Percentiles rank a stretch among this genome's conserved stretches.
Evolutionary conservation across 2,329 filamentous ascomycete genomes (phyloP).

Genomic region (Nigrograna mackinnonii): DNA sequence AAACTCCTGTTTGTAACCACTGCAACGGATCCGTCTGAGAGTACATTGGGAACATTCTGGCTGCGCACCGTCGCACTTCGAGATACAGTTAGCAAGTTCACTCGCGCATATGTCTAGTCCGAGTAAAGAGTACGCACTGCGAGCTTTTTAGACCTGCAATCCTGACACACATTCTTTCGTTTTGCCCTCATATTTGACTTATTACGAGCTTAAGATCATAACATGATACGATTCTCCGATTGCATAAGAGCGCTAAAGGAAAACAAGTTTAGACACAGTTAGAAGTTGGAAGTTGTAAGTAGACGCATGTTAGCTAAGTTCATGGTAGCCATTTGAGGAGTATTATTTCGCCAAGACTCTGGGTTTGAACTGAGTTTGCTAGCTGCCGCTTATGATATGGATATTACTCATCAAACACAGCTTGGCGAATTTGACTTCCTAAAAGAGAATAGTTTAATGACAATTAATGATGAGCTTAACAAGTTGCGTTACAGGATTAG

Average conservation of each 20-base stretch:
- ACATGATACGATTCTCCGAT: background rate
- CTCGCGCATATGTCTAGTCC: background rate
- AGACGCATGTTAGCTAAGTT: background rate
- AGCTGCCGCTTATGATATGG: background rate
- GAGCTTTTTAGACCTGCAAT: conserved; percentile 6
- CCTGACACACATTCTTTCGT: conserved; percentile 6
- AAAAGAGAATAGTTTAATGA: background rate
- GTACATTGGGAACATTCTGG: conserved; percentile 8
- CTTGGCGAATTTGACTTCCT: background rate
- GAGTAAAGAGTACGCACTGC: conserved; percentile 2
- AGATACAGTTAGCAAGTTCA: conserved; percentile 3
- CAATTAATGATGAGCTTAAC: too few species aligned
- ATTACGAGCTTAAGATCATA: background rate
- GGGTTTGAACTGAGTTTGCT: background rate
- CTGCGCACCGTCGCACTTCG: conserved; percentile 6
- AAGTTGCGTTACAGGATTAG: too few species aligned
- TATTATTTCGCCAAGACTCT: conserved; percentile 6
- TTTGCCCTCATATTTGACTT: conserved; percentile 6
- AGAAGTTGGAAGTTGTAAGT: conserved; percentile 1
- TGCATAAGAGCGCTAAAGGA: background rate
- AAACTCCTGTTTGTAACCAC: conserved; percentile 6
- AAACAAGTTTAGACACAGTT: too few species aligned
- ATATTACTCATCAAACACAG: background rate
- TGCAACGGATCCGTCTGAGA: conserved; percentile 1
- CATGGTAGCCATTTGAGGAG: conserved; percentile 5